These are phyloP conservation scores for Debaryomyces fabryi DNA, from an alignment of 1,139 yeast genomes.

Conservation along the genomic window DNA sequence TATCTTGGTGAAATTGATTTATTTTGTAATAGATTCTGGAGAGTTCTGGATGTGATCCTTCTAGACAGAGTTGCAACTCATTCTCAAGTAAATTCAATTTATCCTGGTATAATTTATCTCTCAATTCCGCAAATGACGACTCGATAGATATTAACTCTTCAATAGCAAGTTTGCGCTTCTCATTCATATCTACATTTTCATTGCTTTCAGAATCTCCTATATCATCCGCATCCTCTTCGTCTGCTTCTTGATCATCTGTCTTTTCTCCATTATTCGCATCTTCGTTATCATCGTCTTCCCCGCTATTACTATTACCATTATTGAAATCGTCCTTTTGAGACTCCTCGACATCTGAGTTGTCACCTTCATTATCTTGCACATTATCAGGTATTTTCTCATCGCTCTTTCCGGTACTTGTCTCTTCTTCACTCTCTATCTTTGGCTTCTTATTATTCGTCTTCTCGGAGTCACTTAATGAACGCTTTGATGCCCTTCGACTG, in stretches of 20 bases:
- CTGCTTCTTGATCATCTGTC: slow-evolving; percentile 22
- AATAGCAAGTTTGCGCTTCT: slow-evolving; percentile 63
- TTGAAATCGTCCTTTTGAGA: slow-evolving; percentile 14
- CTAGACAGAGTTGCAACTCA: slow-evolving; percentile 83
- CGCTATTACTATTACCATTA: slow-evolving; percentile 15
- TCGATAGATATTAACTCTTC: slow-evolving; percentile 76
- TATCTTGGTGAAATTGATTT: slow-evolving; percentile 69
- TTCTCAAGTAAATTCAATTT: slow-evolving; percentile 75
- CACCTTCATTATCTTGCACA: slow-evolving; percentile 5
- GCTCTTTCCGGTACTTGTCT: slow-evolving; percentile 16
- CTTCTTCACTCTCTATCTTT: slow-evolving; percentile 13
- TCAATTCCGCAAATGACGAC: slow-evolving; percentile 77
- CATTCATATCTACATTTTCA: slow-evolving; percentile 46
- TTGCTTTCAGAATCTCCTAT: slow-evolving; percentile 31
- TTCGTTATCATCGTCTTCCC: slow-evolving; percentile 13
- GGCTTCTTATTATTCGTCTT: slow-evolving; percentile 15
- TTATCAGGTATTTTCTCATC: slow-evolving; percentile 10
- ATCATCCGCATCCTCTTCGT: slow-evolving; percentile 21
- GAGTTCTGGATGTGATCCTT: slow-evolving; percentile 89
- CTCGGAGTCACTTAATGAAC: slow-evolving; percentile 4
- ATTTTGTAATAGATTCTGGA: slow-evolving; percentile 69
- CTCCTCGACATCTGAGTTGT: slow-evolving; percentile 11
- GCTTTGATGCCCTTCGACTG: slow-evolving; percentile 5
- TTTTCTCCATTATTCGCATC: slow-evolving; percentile 19
- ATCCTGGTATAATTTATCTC: slow-evolving; percentile 77